Conservation (phyloP, 495 filamentous ascomycete genomes). For the Cairneyella variabilis region DNA sequence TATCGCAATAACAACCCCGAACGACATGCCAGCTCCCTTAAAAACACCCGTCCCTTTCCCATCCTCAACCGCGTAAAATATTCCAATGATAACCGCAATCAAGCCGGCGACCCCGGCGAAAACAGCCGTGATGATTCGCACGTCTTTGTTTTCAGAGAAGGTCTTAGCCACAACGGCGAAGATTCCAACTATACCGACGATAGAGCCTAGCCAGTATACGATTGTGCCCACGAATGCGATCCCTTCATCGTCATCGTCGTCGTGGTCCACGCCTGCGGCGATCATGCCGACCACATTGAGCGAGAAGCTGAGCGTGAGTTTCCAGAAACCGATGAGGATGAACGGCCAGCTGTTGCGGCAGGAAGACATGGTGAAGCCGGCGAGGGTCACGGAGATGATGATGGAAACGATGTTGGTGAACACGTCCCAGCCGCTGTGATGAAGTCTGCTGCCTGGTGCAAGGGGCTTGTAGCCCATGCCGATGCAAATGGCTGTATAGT, state of each 20-base stretch:
- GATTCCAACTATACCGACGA: background rate
- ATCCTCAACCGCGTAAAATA: background rate
- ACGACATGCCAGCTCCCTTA: background rate
- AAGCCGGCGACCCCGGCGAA: background rate
- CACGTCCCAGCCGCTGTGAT: background rate
- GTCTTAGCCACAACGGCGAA: background rate
- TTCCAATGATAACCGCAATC: background rate
- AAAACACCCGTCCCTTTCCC: background rate
- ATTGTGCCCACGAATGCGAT: background rate
- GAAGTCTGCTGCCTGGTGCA: background rate
- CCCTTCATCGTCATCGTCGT: background rate
- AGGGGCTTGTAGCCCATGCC: background rate
- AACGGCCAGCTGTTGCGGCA: background rate
- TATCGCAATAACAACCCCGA: background rate
- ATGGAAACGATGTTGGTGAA: background rate
- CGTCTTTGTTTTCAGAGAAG: background rate
- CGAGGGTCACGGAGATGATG: background rate
- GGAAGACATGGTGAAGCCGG: background rate
- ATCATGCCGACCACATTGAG: background rate
- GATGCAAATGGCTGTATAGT: background rate
- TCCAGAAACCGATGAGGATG: background rate
- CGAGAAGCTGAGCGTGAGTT: background rate
- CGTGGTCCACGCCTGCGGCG: background rate
- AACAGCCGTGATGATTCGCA: background rate
- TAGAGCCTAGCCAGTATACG: background rate